A percentile compares a stretch with the other conserved stretches of the same genome.
Evolutionary conservation across 768 basidiomycete genomes (phyloP).

Genomic region (Russula sp.): DNA sequence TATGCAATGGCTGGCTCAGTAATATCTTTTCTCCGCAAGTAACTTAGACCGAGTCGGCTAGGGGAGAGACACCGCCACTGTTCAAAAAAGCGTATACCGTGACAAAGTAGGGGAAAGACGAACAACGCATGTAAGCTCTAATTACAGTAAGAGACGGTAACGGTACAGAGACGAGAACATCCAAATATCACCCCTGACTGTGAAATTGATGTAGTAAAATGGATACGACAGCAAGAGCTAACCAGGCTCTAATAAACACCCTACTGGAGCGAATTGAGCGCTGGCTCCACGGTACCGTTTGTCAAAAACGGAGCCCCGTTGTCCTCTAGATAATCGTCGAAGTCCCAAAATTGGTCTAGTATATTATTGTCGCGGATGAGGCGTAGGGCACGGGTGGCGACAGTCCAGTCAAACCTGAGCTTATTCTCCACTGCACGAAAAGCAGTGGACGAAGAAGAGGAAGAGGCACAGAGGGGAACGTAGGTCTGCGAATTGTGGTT

Average conservation of each 20-base stretch:
- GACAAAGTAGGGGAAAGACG: background rate
- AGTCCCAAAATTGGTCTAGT: slow-evolving; percentile 63
- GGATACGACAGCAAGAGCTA: background rate
- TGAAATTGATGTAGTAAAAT: background rate
- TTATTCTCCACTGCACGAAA: background rate
- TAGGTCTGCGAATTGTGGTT: background rate
- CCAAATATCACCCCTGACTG: background rate
- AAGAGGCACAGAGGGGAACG: background rate
- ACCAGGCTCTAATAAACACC: background rate
- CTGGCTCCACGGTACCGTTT: slow-evolving; percentile 26
- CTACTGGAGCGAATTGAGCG: background rate
- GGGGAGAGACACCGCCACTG: too few species aligned
- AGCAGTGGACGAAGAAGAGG: background rate
- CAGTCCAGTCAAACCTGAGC: background rate
- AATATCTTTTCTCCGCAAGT: too few species aligned
- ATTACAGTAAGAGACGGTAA: slow-evolving; percentile 1
- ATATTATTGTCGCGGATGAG: slow-evolving; percentile 44
- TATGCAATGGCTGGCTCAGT: too few species aligned
- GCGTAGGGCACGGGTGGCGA: slow-evolving; percentile 41
- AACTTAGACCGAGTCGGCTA: too few species aligned
- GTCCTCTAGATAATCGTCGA: slow-evolving; percentile 78
- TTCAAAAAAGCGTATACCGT: too few species aligned
- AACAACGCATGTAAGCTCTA: background rate
- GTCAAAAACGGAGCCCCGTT: slow-evolving; percentile 46
- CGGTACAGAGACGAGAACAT: background rate